Conservation (phyloP, 108 stramenopile species). For the Cyclotella cryptica region DNA sequence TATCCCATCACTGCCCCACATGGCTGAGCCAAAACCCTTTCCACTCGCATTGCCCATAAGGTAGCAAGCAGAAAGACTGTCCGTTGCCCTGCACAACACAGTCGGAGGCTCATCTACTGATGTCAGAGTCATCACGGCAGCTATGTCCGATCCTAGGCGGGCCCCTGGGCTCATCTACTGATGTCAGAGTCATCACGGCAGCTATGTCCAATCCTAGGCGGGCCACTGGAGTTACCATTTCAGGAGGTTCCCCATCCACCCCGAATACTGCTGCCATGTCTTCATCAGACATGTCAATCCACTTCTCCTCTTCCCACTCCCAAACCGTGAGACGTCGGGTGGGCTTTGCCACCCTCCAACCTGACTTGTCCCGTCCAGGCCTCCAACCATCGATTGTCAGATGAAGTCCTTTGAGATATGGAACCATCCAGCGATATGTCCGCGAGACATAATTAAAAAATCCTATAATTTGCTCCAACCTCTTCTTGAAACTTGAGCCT, state of each 20-base stretch:
- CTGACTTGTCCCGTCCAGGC: not conserved
- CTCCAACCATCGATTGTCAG: too few relatives aligned
- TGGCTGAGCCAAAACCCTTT: too few relatives aligned
- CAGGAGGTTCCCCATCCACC: not conserved
- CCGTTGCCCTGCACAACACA: too few relatives aligned
- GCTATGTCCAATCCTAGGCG: conserved; percentile 29
- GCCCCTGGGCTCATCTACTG: not conserved
- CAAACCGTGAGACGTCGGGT: conserved; percentile 13
- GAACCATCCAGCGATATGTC: not conserved
- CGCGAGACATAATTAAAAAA: not conserved
- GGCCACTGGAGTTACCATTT: conserved; percentile 24
- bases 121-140: too few relatives aligned
- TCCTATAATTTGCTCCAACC: not conserved
- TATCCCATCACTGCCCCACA: too few relatives aligned
- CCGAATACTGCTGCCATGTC: not conserved
- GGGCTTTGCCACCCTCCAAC: not conserved
- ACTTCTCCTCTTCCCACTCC: not conserved
- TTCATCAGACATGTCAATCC: not conserved
- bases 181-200: conserved; percentile 4
- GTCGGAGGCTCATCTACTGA: too few relatives aligned
- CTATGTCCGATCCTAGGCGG: not conserved
- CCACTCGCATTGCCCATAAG: too few relatives aligned
- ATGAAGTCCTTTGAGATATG: too few relatives aligned
- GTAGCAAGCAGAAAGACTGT: too few relatives aligned
- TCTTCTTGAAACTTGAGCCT: not conserved